Conservation (phyloP, 2,329 filamentous ascomycete species). For the Pseudocercospora vitis region DNA sequence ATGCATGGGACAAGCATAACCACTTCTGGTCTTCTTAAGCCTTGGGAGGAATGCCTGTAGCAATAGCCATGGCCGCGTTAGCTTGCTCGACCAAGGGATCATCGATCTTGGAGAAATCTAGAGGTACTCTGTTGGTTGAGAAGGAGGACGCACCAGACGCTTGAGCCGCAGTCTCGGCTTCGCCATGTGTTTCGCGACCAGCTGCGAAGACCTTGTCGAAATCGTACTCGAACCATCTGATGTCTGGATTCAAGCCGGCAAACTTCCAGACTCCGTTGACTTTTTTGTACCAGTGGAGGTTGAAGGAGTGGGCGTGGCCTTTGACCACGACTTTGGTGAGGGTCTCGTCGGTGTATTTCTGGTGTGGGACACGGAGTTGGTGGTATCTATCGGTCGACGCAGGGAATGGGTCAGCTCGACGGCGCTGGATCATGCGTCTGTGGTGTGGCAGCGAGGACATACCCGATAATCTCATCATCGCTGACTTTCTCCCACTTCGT, state of each 20-base stretch:
- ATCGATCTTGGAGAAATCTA: conserved; percentile 17
- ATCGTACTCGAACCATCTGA: conserved; percentile 57
- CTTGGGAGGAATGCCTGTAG: conserved; percentile 27
- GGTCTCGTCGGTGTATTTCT: conserved; percentile 54
- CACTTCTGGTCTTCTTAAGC: conserved; percentile 7
- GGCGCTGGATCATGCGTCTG: no score
- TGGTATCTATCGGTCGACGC: conserved; percentile 51
- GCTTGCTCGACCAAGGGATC: conserved; percentile 24
- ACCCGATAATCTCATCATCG: conserved; percentile 48
- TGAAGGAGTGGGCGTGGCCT: conserved; percentile 58
- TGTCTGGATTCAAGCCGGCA: conserved; percentile 55
- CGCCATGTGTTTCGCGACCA: conserved; percentile 48
- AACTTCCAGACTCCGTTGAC: conserved; percentile 61
- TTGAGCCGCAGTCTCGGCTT: conserved; percentile 12
- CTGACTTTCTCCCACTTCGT: conserved; percentile 53
- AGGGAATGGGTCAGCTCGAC: no score
- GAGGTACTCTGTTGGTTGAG: conserved; percentile 5
- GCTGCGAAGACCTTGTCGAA: conserved; percentile 56
- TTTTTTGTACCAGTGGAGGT: conserved; percentile 57
- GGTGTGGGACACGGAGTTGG: conserved; percentile 60
- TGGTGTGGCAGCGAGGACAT: not conserved
- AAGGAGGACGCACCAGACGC: conserved; percentile 14
- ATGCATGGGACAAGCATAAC: no score
- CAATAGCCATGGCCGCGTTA: conserved; percentile 23
- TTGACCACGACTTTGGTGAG: conserved; percentile 51